Conservation (phyloP, 2,329 filamentous ascomycete species). For the Fulvia fulva region DNA sequence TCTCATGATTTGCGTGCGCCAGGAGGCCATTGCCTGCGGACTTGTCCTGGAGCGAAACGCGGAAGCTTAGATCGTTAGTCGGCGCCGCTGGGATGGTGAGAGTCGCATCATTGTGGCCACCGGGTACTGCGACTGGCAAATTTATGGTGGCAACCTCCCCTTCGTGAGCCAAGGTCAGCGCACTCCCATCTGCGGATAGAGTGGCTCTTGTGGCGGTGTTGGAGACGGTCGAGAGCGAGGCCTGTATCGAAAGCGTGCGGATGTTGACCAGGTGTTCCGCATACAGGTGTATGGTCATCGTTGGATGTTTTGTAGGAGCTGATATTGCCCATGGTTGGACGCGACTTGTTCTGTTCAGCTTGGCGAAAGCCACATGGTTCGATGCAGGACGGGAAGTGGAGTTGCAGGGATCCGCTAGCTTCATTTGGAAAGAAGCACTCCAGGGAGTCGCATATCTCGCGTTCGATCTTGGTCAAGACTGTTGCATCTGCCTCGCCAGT, state of each 20-base stretch:
- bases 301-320: slow-evolving; percentile 2
- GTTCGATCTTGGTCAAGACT: not conserved
- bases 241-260: slow-evolving; percentile 56
- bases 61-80: slow-evolving; percentile 50
- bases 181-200: slow-evolving; percentile 42
- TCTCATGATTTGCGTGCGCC: slow-evolving; percentile 15
- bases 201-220: slow-evolving; percentile 42
- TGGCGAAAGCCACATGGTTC: slow-evolving; percentile 5
- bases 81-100: slow-evolving; percentile 49
- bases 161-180: slow-evolving; percentile 45
- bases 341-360: not conserved
- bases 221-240: slow-evolving; percentile 46
- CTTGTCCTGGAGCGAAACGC: slow-evolving; percentile 49
- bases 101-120: slow-evolving; percentile 37
- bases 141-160: slow-evolving; percentile 42
- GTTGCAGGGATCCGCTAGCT: not conserved
- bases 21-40: slow-evolving; percentile 13
- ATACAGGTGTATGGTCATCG: slow-evolving; percentile 45
- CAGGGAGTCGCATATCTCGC: not conserved
- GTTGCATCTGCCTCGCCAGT: not conserved
- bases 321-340: not conserved
- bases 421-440: not conserved
- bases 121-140: slow-evolving; percentile 46
- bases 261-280: slow-evolving; percentile 60
- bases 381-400: not conserved